Percentiles rank a stretch among this genome's conserved stretches.
phyloP scores from a whole-genome alignment of 2,329 filamentous ascomycete genomes.

The Penicillium occitanis region DNA sequence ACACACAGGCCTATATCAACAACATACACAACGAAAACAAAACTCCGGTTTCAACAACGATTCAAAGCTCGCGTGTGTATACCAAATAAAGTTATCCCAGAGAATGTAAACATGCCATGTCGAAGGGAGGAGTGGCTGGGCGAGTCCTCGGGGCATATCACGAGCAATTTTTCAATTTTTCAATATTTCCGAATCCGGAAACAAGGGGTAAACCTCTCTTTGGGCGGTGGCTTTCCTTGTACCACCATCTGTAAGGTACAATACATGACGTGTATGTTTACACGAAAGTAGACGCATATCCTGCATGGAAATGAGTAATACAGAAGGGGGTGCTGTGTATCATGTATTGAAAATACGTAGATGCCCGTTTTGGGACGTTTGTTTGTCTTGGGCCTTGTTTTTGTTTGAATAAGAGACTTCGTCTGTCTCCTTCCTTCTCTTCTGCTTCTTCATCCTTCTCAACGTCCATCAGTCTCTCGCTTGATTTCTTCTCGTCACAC shows the following conservation, averaged over 20 bases:
- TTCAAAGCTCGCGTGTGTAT: background rate
- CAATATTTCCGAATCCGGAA: conserved; percentile 20
- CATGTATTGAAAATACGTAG: conserved; percentile 13
- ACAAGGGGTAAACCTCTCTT: conserved; percentile 8
- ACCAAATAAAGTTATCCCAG: background rate
- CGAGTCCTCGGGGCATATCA: background rate
- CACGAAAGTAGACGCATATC: background rate
- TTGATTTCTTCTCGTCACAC: background rate
- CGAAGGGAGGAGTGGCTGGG: background rate
- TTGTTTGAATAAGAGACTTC: background rate
- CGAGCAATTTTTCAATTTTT: background rate
- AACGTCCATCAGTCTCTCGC: background rate
- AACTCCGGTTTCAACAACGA: background rate
- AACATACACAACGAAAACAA: background rate
- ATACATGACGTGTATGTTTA: conserved; percentile 2
- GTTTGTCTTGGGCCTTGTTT: background rate
- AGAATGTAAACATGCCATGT: conserved; percentile 5
- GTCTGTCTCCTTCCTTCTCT: background rate
- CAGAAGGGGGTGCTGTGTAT: background rate
- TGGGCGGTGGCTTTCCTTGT: background rate
- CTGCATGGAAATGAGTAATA: background rate
- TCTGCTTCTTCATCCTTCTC: background rate
- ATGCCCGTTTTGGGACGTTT: conserved; percentile 6
- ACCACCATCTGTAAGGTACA: conserved; percentile 1
- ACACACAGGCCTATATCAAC: background rate